Base-by-base conservation (phyloP, 2,329 filamentous ascomycete species). In the Thielaviopsis punctulata region DNA sequence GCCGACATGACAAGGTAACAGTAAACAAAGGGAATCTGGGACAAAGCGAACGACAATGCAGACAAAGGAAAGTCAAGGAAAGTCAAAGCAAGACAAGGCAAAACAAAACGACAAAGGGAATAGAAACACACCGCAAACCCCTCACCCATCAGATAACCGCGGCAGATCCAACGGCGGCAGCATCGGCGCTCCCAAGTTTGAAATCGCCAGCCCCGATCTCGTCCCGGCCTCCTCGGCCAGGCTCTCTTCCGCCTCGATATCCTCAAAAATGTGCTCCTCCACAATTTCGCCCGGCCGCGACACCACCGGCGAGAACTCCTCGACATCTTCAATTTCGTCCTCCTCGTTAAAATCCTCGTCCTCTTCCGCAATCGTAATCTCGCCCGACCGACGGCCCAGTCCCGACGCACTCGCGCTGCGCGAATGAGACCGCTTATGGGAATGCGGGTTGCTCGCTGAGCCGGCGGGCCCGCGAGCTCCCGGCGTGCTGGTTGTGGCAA, bases 321-420 rank as follows among this genome's bases (percentile, higher is more conserved):
- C 64, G 22, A 69, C 67, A 55, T 71, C 69, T 52, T 69, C 67
- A 41, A 73, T 69, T 47, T 71, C 68, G 13, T 68, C 67, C 19
- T 64, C 62, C 22, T 64, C 66, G 7, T 63, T 60, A 3, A 67
- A 64, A 13, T 75, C 73, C 56, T 81, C 78, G 30, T 80, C 77
- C 57, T 77, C 78, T 57, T 82, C 79, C 56, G 80, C 73, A 30
- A 84, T 82, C n/a, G 80, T 80, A 51, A 86, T 80, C 65, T 89
- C 85, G 8, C 79, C 81, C 52, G 83, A 88, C 22, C 80, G 69
- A 24, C 84, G 70, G 0, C 82, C 83, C 49, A 80, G 65, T 0
- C 73, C 75, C 22, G 69, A 77, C 2, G 79, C 75, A 59, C 83
- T 87, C 1, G 75, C 75, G 65, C 69, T 81, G 53, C 74, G 72